Base-by-base conservation (phyloP, 2,329 filamentous ascomycete genomes). In the Pseudocercospora macadamiae region DNA sequence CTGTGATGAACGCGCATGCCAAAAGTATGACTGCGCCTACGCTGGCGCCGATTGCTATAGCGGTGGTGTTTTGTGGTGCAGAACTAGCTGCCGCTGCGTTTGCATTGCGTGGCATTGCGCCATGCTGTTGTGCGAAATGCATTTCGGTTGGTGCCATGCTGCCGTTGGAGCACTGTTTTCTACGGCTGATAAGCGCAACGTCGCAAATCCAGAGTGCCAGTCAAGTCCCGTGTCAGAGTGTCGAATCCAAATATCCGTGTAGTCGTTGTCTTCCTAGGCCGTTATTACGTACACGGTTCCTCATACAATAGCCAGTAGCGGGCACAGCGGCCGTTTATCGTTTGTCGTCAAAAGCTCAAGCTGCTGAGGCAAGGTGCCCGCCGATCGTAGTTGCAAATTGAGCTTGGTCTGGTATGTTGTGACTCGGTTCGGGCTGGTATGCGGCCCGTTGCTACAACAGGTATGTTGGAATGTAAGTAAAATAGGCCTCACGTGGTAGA, bases 361-460 rank as follows among this genome's bases (percentile, higher is more conserved):
- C 26, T 47, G 42, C 42, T 47, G 21, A 55, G 44, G 51, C 51
- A 37, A 61, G 34, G 44, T 37, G 61, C 37, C 48, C 51, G 48
- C 34, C 55, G 36, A 36, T 55, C 44, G 34, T 23, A 34, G 18
- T 47, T 26, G 34, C 36, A 36, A 51, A 42, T 39, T 53, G 49
- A 9, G 26, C 39, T 51, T 32, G 36, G 36, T 42, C 26, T 53
- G 47, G 47, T 30, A 62, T 71, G 69, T 69, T 70, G 55, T 71
- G 68, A 62, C 67, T 48, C 69, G 62, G 66, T 62, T 64, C 52
- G 60, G 56, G 54, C 63, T 54, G 68, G 68, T 62, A 71, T 71
- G 68, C 65, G 54, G 59, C 45, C 59, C 62, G 73, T 76, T 66
- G 72, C 70, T 72, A 68, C 63, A 72, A 70, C 68, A 71, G 69